phyloP scores from a whole-genome alignment of 768 basidiomycete species.

The Boletus coccyginus region DNA sequence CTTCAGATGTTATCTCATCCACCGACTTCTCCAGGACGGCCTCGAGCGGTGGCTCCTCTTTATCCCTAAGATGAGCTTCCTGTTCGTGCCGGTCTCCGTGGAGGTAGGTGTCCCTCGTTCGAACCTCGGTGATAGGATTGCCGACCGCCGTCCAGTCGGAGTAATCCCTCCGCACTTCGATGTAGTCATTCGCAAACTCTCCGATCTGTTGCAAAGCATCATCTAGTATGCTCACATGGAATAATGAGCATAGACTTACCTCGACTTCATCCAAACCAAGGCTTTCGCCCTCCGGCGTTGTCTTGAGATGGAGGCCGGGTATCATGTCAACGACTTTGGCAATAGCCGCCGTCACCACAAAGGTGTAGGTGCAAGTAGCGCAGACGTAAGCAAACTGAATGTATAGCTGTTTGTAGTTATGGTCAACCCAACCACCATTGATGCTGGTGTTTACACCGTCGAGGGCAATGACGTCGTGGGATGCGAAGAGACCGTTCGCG shows the following conservation, averaged over 20 bases:
- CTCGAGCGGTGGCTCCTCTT: slow-evolving; percentile 18
- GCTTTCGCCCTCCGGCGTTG: slow-evolving; percentile 53
- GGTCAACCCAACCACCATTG: slow-evolving; percentile 70
- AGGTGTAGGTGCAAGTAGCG: slow-evolving; percentile 56
- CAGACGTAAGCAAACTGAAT: slow-evolving; percentile 68
- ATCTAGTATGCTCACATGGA: neutral
- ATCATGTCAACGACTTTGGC: slow-evolving; percentile 54
- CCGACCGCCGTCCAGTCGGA: slow-evolving; percentile 45
- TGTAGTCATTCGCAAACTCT: slow-evolving; percentile 68
- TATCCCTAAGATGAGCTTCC: neutral
- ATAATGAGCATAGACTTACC: slow-evolving; percentile 36
- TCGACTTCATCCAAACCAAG: slow-evolving; percentile 72
- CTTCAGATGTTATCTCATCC: neutral
- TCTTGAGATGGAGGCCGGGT: slow-evolving; percentile 56
- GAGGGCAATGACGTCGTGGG: slow-evolving; percentile 55
- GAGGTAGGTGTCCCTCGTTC: slow-evolving; percentile 9
- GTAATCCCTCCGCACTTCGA: slow-evolving; percentile 66
- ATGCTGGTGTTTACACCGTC: slow-evolving; percentile 61
- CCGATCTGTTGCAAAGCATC: slow-evolving; percentile 45
- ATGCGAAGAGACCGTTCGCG: slow-evolving; percentile 73
- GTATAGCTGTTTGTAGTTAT: slow-evolving; percentile 76
- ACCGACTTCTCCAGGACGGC: slow-evolving; percentile 14
- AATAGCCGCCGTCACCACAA: slow-evolving; percentile 59
- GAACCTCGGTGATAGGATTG: slow-evolving; percentile 8
- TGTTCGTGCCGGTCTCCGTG: slow-evolving; percentile 38